Evolutionary conservation across 371 early-diverging fungal genomes (phyloP), one percentile per base, ranked within the genome.

Genomic region (Mortierella sp.): DNA sequence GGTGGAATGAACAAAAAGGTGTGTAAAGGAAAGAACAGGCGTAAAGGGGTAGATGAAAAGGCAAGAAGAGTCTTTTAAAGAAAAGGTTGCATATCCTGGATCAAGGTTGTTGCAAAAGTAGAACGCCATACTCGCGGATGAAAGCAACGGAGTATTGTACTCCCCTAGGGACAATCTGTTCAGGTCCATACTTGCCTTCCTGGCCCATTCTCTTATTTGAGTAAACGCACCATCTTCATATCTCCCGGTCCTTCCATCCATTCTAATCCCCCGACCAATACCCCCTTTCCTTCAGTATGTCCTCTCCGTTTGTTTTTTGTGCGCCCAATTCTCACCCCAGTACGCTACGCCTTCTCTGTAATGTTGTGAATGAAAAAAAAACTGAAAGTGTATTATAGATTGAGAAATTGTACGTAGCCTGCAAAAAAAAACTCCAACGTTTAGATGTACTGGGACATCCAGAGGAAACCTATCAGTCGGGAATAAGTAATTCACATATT

Each of bases 401-500:
- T 55, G 58, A 80, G 54, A 77, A 16, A 57, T 63, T 31, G 34
- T 4, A 47, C 26, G 10, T 50, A 71, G 42, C 75, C 11, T 38
- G 75, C 16, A 47, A 47, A 42, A 48, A 48, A n/a, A 38, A 38
- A 1, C 42, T 5, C 42, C 26, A 34, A 60, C 19, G 38, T 72
- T 86, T 86, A 86, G 48, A 86, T 79, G 80, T 86, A 86, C 75
- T 86, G 82, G 47, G 86, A 86, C 86, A 86, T 79, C 86, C 86
- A 86, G 70, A 79, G 75, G 78, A 86, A 86, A 72, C 84, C 84
- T 84, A 77, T 57, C 3, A 34, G 7, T 14, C 52, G n/a, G 16
- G 6, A 45, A 52, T 9, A 44, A 7, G 19, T 14, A 4, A 55
- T 26, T 68, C 38, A 42, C 11, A 9, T 34, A 63, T 10, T n/a